A percentile compares a stretch with the other conserved stretches of the same genome.
phyloP scores from a whole-genome alignment of 2,329 filamentous ascomycete genomes.

The Sporothrix inflata region DNA sequence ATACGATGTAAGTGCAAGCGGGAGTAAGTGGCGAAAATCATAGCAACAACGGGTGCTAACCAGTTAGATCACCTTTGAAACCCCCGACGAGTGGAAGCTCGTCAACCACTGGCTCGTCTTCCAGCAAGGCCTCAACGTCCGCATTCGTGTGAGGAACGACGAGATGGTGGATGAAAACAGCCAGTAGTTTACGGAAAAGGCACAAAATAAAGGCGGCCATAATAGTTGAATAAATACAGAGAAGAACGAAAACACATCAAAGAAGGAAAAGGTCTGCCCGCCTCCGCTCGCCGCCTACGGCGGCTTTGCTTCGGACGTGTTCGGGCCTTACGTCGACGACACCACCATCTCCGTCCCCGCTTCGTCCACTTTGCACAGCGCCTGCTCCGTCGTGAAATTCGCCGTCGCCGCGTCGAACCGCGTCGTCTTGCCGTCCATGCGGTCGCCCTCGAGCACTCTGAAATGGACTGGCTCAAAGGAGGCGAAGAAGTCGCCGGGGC shows the following conservation, averaged over 20 bases:
- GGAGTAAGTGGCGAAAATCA: no score
- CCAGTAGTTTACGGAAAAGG: not conserved
- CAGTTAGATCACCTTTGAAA: slow-evolving; percentile 8
- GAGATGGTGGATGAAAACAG: not conserved
- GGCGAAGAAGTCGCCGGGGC: slow-evolving; percentile 29
- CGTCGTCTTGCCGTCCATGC: slow-evolving; percentile 24
- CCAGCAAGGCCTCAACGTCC: slow-evolving; percentile 22
- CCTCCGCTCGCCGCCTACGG: not conserved
- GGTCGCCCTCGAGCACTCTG: slow-evolving; percentile 6
- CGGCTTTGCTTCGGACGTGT: not conserved
- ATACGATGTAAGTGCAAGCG: slow-evolving; percentile 38
- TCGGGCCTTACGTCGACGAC: slow-evolving; percentile 22
- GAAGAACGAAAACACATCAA: not conserved
- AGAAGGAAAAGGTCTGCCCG: not conserved
- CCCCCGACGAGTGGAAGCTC: slow-evolving; percentile 15
- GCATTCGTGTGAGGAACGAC: not conserved
- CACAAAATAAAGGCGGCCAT: no score
- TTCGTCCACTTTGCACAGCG: slow-evolving; percentile 25
- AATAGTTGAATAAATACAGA: not conserved
- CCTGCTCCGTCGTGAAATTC: slow-evolving; percentile 28
- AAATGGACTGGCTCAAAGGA: slow-evolving; percentile 31
- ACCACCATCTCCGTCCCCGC: slow-evolving; percentile 19
- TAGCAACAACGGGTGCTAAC: no score
- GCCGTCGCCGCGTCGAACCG: slow-evolving; percentile 22
- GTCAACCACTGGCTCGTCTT: slow-evolving; percentile 26